phyloP scores from a whole-genome alignment of 306 rosid species.

The Lathyrus tuberosus region DNA sequence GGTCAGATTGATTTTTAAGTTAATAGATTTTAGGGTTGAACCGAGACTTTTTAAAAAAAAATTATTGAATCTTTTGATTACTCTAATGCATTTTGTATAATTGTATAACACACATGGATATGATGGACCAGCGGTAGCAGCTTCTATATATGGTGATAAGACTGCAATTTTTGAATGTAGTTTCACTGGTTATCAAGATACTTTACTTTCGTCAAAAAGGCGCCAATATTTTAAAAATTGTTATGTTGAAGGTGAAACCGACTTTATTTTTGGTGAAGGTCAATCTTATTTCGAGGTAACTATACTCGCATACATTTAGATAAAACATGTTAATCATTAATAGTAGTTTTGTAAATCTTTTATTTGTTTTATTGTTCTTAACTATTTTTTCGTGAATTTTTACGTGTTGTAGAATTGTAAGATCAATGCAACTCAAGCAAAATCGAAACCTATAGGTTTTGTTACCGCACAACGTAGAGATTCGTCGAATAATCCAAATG shows the following conservation, averaged over 20 bases:
- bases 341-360: not conserved
- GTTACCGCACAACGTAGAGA: conserved; percentile 47
- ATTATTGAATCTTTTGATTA: too few relatives aligned
- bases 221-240: conserved; percentile 1
- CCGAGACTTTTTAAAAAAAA: too few relatives aligned
- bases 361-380: not conserved
- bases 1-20: too few relatives aligned
- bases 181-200: conserved; percentile 3
- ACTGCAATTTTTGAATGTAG: not conserved
- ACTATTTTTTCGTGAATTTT: not conserved
- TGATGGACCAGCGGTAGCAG: not conserved
- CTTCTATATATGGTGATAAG: not conserved
- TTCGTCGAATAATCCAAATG: conserved; percentile 10
- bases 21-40: too few relatives aligned
- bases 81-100: not conserved
- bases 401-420: conserved; percentile 26
- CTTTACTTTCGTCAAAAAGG: not conserved
- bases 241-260: not conserved
- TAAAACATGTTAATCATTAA: not conserved
- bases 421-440: conserved; percentile 29
- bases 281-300: conserved; percentile 9
- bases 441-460: conserved; percentile 18
- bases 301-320: not conserved
- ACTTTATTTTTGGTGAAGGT: not conserved
- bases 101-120: not conserved